Base-by-base conservation (phyloP, 1,284 basidiomycete species). In the Ganoderma multipileum region DNA sequence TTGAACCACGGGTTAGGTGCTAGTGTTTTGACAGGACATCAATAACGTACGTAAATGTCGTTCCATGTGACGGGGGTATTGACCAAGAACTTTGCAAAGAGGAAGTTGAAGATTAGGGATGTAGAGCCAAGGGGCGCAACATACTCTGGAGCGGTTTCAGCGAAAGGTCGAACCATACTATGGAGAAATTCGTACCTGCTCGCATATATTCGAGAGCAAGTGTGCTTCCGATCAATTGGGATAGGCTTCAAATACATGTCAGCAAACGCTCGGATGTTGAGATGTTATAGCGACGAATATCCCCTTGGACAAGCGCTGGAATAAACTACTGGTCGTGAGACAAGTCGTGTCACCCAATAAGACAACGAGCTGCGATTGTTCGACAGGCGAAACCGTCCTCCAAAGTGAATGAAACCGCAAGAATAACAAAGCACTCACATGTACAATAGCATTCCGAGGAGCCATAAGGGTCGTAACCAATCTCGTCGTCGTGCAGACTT, bases 141-240 rank as follows among this genome's bases (percentile, higher is more conserved):
- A 75, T 94, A 94, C 89, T 95, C 92, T 92, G 73, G 50, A 38
- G 52, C 23, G 28, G 54, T 39, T 33, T 59, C 12, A 59, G 47
- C 6, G 38, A 39, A 26, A 47, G 18, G n/a, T 36, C 11, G 33
- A n/a, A 7, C 42, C 18, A 28, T 44, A 41, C 11, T 5, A 57
- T 18, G 12, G 47, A 23, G 54, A 41, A 9, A 8, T 30, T 63
- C 73, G 23, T 20, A 88, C 93, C 93, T 72, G 93, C 94, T 72
- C 94, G 89, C 87, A 96, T 92, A 77, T 95, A 96, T 78, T 93
- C 90, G 33, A 96, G 84, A 0, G 94, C 94, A 26, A 96, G 85
- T 0, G 95, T 96, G 75, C 91, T 93, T 52, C 95, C 94, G 73
- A 96, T 89, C 75, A 96, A 82, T 79, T 96, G 95, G 1, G 93